Evolutionary conservation across 2,329 filamentous ascomycete species (phyloP).

Genomic region (Colletotrichum higginsianum): DNA sequence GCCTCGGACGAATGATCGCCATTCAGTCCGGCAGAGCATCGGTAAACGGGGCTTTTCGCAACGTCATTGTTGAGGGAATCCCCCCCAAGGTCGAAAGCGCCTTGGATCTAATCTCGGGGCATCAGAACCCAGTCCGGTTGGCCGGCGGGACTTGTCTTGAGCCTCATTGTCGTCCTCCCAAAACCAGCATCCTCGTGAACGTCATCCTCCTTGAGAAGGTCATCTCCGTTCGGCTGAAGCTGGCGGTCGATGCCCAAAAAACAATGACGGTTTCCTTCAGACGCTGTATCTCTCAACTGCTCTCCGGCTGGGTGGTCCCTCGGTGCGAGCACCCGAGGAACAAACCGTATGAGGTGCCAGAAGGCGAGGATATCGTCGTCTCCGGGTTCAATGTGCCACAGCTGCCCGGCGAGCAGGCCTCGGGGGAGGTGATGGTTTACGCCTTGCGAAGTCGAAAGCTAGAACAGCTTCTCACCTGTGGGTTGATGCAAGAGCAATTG

Average conservation of each 20-base stretch:
- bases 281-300: accelerated
- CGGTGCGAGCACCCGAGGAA: neutral
- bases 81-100: neutral
- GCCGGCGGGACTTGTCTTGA: neutral
- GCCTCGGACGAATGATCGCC: neutral
- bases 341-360: neutral
- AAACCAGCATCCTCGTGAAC: neutral
- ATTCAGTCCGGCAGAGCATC: neutral
- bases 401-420: accelerated
- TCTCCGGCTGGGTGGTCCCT: neutral
- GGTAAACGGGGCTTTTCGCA: neutral
- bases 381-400: neutral
- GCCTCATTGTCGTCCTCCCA: neutral
- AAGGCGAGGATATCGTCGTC: neutral
- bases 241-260: accelerated
- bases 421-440: neutral
- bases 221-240: neutral
- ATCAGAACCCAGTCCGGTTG: neutral
- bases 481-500: neutral
- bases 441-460: neutral
- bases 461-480: conserved; percentile 3
- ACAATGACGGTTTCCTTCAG: accelerated
- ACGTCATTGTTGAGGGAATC: neutral
- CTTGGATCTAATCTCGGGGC: neutral
- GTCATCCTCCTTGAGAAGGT: accelerated